Evolutionary conservation across 192 early-diverging fungal species (phyloP), one percentile per base, ranked within the genome.

Genomic region (Irineochytrium annulatum): DNA sequence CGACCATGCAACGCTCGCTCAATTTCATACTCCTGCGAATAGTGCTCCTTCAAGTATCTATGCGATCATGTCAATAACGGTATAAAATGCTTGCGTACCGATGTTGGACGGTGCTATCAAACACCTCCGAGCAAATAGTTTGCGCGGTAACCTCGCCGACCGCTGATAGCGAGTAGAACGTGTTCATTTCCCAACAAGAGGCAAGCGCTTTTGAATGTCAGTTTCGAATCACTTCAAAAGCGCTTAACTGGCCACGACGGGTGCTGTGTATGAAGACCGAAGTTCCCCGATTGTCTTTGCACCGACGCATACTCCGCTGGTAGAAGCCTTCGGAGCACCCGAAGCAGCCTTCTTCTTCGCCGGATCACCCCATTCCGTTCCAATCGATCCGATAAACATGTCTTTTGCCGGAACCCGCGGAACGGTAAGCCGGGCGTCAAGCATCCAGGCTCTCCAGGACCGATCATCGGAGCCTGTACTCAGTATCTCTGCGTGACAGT

Each of bases 401-500:
- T 60, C 55, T 30, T 26, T 24, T 20, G 61, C 46, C 3, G 71
- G 49, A 20, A 68, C 62, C n/a, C 72, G 55, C 2, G 58, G 45
- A 3, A 62, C 68, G 17, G 49, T 37, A 22, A 51, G 19, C 19
- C 8, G 20, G n/a, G 59, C 14, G 20, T 58, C 45, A 34, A 83
- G 59, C 11, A 77, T 53, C 67, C 84, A 86, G 28, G 84, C 72
- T 52, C 83, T 72, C 72, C 78, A 80, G 22, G 76, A 53, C 22
- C 74, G 54, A 65, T 87, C 87, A 53, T 68, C 67, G 20, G 80
- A 76, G 0, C 75, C 87, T 0, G 82, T 85, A 0, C 85, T 35
- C 33, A 90, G 44, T 27, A 86, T 67, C 28, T 88, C 85, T 32
- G 74, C 72, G 67, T 89, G 86, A 0, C 83, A 82, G 16, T 82